Evolutionary conservation across 2,329 filamentous ascomycete species (phyloP).

Genomic region (Curvularia sp.): DNA sequence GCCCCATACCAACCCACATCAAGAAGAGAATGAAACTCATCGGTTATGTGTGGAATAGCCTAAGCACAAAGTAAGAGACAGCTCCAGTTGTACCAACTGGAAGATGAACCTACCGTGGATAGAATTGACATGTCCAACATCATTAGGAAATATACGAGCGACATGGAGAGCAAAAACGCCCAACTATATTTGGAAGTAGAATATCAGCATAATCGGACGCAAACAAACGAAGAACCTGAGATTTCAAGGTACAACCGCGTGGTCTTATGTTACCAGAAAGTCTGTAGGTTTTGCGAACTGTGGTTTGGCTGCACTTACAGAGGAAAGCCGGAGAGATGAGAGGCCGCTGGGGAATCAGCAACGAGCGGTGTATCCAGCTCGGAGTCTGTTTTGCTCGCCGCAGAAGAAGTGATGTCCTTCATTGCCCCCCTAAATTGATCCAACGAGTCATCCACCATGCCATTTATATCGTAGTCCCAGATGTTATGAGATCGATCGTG

Average conservation of each 20-base stretch:
- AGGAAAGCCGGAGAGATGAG: background rate
- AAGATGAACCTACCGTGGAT: background rate
- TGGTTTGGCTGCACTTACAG: background rate
- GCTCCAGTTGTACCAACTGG: background rate
- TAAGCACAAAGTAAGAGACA: background rate
- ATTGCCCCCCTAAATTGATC: background rate
- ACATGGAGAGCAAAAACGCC: background rate
- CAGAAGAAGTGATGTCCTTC: background rate
- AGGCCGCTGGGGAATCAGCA: background rate
- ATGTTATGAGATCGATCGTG: slow-evolving; percentile 22
- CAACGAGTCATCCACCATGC: slow-evolving; percentile 14
- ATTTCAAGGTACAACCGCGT: background rate
- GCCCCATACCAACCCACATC: slow-evolving; percentile 2
- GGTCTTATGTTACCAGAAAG: background rate
- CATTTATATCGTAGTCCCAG: slow-evolving; percentile 23
- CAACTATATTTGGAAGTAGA: background rate
- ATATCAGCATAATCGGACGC: background rate
- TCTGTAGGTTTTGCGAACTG: background rate
- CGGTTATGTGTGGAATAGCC: slow-evolving; percentile 3
- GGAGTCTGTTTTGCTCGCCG: background rate
- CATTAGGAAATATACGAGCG: slow-evolving; percentile 1
- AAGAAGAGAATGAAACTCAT: background rate
- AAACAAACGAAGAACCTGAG: background rate
- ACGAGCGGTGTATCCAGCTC: background rate
- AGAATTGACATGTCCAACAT: slow-evolving; percentile 8